Conservation (phyloP, 345 rosid species). For the Eucalyptus lansdowneana region DNA sequence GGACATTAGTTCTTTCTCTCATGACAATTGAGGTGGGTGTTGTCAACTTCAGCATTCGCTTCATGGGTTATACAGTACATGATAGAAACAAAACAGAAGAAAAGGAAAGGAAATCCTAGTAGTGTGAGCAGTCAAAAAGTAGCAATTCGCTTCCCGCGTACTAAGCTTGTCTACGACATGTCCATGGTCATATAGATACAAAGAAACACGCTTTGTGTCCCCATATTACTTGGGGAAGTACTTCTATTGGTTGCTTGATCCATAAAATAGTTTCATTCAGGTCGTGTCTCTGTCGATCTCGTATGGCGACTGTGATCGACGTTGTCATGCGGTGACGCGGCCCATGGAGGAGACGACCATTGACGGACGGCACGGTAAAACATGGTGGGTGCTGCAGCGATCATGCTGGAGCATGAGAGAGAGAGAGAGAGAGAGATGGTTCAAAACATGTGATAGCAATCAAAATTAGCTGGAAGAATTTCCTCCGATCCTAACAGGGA, state of each 20-base stretch:
- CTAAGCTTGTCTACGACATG: neutral
- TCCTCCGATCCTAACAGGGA: neutral
- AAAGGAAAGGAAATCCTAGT: neutral
- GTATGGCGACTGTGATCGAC: neutral
- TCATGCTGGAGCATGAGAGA: neutral
- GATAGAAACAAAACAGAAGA: neutral
- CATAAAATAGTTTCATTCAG: neutral
- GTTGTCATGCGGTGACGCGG: neutral
- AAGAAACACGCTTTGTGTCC: neutral
- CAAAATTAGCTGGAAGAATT: too few relatives aligned
- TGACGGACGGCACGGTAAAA: neutral
- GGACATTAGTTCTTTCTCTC: neutral
- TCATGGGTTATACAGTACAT: neutral
- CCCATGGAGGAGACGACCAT: neutral
- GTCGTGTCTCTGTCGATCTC: neutral
- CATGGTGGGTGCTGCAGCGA: neutral
- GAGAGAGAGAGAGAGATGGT: neutral
- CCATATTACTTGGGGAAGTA: neutral
- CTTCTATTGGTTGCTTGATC: neutral
- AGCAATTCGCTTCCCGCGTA: neutral
- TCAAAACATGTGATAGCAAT: neutral
- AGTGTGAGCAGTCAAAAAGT: neutral
- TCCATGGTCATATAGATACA: neutral
- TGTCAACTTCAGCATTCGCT: neutral
- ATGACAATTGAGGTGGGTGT: neutral